Evolutionary conservation across 345 rosid genomes (phyloP), one percentile per base, ranked within the genome.

Genomic region (Erucastrum elatum): DNA sequence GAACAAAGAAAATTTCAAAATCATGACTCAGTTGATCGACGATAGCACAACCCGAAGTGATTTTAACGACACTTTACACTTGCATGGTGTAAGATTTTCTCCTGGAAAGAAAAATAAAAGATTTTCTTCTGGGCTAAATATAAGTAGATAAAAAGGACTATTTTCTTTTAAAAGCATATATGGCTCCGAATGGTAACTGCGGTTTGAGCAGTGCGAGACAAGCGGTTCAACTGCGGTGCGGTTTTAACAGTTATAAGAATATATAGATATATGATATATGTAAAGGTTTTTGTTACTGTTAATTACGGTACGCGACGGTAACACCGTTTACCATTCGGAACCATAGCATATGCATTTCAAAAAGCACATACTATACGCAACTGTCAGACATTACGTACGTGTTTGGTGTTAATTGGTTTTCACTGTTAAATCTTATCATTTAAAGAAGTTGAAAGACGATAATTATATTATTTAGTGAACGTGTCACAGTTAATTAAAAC

Each of bases 21-120:
- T 44, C 4, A 10, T 44, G 13, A 11, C 15, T 44, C n/a, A 10
- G n/a, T 44, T 44, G n/a, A 44, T 44, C 51, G 8, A 44, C n/a
- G 3, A 39, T 39, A 8, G 46, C 9, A 8, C 11, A 39, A 9
- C 46, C 13, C 4, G 11, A 10, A 44, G n/a, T 44, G 8, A 39
- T 44, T 37, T 44, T 44, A 44, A 2, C 13, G 4, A 11, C n/a
- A 44, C 51, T 44, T 44, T 46, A 46, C 15, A 17, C 58, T 35
- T 63, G 6, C 51, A 64, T 49, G 70, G 63, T 74, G 70, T 64
- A 44, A 63, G 77, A 16, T 31, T 49, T 49, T 64, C 49, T 5
- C 34, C 34, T 21, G 21, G 21, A 21, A 21, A 21, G 21, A 21
- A 21, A 21, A 21, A 21, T n/a, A 21, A 21, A 21, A 21, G 21